Evolutionary conservation across 169 alveolate genomes (phyloP).

Genomic region (Plasmodium inui): DNA sequence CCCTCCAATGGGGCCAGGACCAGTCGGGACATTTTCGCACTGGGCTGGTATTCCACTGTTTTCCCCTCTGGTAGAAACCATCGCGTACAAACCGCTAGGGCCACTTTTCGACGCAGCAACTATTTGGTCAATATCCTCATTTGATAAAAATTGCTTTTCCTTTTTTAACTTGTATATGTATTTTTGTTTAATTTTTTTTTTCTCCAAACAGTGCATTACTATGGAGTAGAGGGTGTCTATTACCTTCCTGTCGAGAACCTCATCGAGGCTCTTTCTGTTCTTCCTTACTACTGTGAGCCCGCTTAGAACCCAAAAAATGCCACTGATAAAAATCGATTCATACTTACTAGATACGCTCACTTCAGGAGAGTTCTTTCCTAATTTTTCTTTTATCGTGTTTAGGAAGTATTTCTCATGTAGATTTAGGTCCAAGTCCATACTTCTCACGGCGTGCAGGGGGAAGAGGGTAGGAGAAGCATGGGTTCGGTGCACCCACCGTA

Average conservation of each 20-base stretch:
- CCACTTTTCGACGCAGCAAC: not conserved
- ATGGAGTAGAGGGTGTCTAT: conserved; percentile 29
- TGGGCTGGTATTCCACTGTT: not conserved
- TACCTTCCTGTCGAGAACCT: conserved; percentile 22
- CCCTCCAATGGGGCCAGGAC: not conserved
- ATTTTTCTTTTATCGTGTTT: conserved; percentile 42
- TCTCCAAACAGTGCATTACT: conserved; percentile 60
- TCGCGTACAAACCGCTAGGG: not conserved
- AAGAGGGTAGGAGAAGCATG: not conserved
- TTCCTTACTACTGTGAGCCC: conserved; percentile 30
- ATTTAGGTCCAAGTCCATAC: conserved; percentile 24
- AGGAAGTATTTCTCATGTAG: conserved; percentile 55
- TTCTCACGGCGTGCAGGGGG: not conserved
- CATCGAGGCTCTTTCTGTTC: conserved; percentile 8
- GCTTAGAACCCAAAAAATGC: conserved; percentile 64
- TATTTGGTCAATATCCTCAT: conserved; percentile 45
- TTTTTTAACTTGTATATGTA: conserved; percentile 43
- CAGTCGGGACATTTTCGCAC: not conserved
- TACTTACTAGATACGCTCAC: conserved; percentile 7
- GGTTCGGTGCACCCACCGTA: not conserved
- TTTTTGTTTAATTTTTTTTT: conserved; percentile 43
- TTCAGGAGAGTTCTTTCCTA: not conserved
- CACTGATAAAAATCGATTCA: conserved; percentile 56
- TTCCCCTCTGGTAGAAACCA: not conserved
- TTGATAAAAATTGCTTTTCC: conserved; percentile 15